These are phyloP conservation scores for Hericium rajendrae DNA, from an alignment of 768 basidiomycete genomes.

Conservation along the genomic window DNA sequence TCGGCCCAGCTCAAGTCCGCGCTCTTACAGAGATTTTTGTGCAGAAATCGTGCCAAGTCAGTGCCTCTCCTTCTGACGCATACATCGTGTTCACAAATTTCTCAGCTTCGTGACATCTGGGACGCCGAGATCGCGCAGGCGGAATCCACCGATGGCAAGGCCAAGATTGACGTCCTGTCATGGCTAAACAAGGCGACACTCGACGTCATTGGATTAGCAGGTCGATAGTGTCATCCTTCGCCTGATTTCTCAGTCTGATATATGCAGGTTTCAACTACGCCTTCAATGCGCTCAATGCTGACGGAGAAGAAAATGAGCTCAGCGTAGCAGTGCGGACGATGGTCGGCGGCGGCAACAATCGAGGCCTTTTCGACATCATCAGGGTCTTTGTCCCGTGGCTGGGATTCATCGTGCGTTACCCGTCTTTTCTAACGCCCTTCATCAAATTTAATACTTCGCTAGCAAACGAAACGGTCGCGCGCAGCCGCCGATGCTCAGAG, in stretches of 20 bases:
- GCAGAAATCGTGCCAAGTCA: background rate
- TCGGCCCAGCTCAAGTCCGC: conserved; percentile 3
- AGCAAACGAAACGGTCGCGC: conserved; percentile 18
- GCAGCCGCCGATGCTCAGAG: conserved; percentile 20
- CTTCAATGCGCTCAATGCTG: conserved; percentile 23
- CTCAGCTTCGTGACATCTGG: conserved; percentile 23
- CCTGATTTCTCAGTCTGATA: no score
- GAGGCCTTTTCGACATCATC: conserved; percentile 22
- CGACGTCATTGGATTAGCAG: conserved; percentile 19
- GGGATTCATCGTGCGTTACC: conserved; percentile 27
- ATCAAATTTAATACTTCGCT: background rate
- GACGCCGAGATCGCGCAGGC: conserved; percentile 6
- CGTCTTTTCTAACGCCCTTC: background rate
- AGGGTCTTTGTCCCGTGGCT: conserved; percentile 28
- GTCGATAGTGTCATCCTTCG: background rate
- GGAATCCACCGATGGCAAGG: conserved; percentile 4
- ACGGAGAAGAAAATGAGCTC: conserved; percentile 21
- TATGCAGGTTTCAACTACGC: conserved; percentile 30
- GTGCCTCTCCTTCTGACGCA: background rate
- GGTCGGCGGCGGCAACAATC: conserved; percentile 7
- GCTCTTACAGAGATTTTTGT: conserved; percentile 1
- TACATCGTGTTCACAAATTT: background rate
- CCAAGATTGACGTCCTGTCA: conserved; percentile 4
- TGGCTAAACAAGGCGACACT: conserved; percentile 17
- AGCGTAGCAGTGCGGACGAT: conserved; percentile 25